These are phyloP conservation scores for Blastobotrys elegans DNA, from an alignment of 1,139 yeast genomes.

Conservation along the genomic window DNA sequence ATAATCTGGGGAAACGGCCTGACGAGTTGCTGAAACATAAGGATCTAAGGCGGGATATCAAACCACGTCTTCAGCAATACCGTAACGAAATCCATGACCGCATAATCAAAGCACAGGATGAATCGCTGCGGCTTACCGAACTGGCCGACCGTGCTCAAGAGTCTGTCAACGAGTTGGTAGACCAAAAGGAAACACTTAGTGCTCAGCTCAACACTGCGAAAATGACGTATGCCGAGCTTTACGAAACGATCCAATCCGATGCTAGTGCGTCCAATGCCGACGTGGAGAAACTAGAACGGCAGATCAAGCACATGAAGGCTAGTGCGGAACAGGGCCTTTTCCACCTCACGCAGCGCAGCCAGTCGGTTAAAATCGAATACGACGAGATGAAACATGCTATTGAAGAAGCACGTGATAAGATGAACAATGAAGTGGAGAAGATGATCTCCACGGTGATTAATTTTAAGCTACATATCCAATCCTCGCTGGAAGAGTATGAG, in stretches of 20 bases:
- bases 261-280: conserved; percentile 54
- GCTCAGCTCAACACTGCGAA: conserved; percentile 51
- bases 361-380: conserved; percentile 50
- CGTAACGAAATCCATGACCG: conserved; percentile 46
- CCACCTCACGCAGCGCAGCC: conserved; percentile 53
- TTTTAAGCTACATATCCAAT: conserved; percentile 63
- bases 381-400: conserved; percentile 49
- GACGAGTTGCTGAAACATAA: conserved; percentile 36
- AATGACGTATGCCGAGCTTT: conserved; percentile 52
- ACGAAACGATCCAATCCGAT: conserved; percentile 53
- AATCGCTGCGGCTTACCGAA: conserved; percentile 55
- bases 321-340: conserved; percentile 51
- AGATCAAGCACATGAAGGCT: conserved; percentile 49
- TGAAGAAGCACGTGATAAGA: conserved; percentile 43
- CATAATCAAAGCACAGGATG: conserved; percentile 55
- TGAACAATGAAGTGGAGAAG: conserved; percentile 51
- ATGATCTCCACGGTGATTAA: conserved; percentile 56
- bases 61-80: conserved; percentile 41
- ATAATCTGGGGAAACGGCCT: conserved; percentile 42
- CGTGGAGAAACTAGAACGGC: conserved; percentile 61
- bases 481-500: conserved; percentile 52
- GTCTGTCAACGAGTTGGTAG: conserved; percentile 51
- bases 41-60: conserved; percentile 35
- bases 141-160: conserved; percentile 53
- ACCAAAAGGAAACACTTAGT: conserved; percentile 55